Percentiles rank a stretch among this genome's conserved stretches.
Conservation (phyloP, 768 basidiomycete genomes). For the Calocybe cyanea region DNA sequence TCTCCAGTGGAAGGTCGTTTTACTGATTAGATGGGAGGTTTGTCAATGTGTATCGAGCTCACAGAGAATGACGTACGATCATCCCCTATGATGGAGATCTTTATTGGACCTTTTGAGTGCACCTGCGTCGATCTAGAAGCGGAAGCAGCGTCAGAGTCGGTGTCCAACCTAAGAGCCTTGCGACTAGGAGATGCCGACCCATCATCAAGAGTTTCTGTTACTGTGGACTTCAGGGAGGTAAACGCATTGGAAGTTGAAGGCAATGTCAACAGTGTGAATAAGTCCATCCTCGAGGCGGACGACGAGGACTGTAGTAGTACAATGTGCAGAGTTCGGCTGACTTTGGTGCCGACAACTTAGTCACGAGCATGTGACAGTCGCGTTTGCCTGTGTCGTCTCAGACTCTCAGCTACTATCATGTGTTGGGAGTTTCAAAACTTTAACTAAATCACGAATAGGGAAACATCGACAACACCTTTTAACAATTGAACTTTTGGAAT, state of each 20-base stretch:
- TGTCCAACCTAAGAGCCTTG: conserved; percentile 65
- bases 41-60: background rate
- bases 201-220: conserved; percentile 33
- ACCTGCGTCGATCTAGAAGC: conserved; percentile 49
- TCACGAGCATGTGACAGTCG: too few species aligned
- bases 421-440: too few species aligned
- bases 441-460: too few species aligned
- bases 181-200: conserved; percentile 57
- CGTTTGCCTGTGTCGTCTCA: too few species aligned
- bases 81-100: conserved; percentile 44
- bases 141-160: conserved; percentile 66
- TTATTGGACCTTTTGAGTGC: conserved; percentile 33
- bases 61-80: conserved; percentile 27
- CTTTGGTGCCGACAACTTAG: too few species aligned
- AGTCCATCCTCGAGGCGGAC: conserved; percentile 15
- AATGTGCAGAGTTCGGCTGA: too few species aligned
- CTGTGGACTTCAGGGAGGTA: conserved; percentile 34
- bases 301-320: background rate
- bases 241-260: conserved; percentile 52
- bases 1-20: conserved; percentile 18
- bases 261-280: conserved; percentile 40
- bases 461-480: too few species aligned
- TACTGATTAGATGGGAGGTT: conserved; percentile 10
- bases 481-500: background rate
- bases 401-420: too few species aligned